Evolutionary conservation across 495 filamentous ascomycete species (phyloP), one percentile per base, ranked within the genome.

Genomic region (Aspergillus sparsus): DNA sequence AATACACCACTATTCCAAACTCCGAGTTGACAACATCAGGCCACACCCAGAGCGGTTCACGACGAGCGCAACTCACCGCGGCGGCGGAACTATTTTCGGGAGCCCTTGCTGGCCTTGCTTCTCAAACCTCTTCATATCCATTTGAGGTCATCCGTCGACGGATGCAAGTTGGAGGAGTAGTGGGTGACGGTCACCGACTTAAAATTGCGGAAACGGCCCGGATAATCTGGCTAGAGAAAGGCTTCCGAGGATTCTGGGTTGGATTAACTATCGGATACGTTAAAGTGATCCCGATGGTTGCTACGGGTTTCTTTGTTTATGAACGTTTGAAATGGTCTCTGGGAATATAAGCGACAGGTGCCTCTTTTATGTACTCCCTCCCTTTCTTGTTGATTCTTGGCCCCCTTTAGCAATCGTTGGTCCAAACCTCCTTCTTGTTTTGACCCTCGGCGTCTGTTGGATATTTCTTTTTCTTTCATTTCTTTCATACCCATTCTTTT

Each of bases 131-230:
- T 1, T 90, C 91, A 47, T 98, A 98, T 71, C 94, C 94, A 5
- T 78, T 98, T 2, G 94, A 98, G 71, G 89, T 98, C 8, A 87
- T 98, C 54, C 79, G 94, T 61, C 82, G 94, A 61, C 82, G 93
- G 27, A 98, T 98, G 92, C 94, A 98, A 70, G 94, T 98, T 3
- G 89, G 91, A 36, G 94, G 94, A 5, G 93, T 92, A 2, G 91
- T 97, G 2, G 94, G 94, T 10, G 92, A 96, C 66, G 92, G 92
- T 2, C 89, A 82, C 52, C 79, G 90, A 31, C 74, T 96, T 10
- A 77, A 85, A 46, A 90, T 98, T 56, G 75, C 74, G 16, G 93
- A 98, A 75, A 96, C 92, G 2, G 87, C 84, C 21, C 75, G 71
- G 54, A 80, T 81, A 64, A 93, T 98, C 61, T 89, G 82, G 68